Evolutionary conservation across 371 early-diverging fungal genomes (phyloP).

Genomic region (Apophysomyces sp.): DNA sequence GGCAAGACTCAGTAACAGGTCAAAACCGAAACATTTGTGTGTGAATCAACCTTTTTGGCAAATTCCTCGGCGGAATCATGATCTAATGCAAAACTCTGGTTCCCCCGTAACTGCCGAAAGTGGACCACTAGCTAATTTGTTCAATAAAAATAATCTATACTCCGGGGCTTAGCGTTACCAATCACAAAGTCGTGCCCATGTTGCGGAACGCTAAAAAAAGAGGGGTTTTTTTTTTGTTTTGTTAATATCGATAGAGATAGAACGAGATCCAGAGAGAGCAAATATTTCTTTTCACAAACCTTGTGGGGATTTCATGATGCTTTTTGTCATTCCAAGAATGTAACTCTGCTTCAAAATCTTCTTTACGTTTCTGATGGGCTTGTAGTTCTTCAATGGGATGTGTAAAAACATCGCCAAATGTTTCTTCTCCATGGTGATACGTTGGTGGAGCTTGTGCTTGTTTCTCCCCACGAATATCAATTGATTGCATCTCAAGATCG

Average conservation of each 20-base stretch:
- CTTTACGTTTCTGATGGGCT: constrained; percentile 33
- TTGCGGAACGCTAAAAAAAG: constrained; percentile 3
- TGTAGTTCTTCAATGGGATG: constrained; percentile 39
- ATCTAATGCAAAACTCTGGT: constrained; percentile 42
- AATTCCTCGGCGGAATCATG: constrained; percentile 34
- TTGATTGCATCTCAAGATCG: constrained; percentile 5
- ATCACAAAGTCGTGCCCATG: background rate
- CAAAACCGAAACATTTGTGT: background rate
- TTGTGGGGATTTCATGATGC: background rate
- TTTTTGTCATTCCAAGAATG: constrained; percentile 13
- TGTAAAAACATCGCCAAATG: constrained; percentile 41
- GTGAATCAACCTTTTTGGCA: constrained; percentile 22
- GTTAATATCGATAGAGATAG: background rate
- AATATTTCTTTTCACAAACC: constrained; percentile 4
- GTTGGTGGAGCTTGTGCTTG: constrained; percentile 4
- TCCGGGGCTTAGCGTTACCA: background rate
- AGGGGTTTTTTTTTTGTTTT: background rate
- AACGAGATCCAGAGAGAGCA: too few species aligned
- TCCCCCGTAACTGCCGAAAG: constrained; percentile 44
- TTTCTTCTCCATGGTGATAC: constrained; percentile 45
- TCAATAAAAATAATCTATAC: background rate
- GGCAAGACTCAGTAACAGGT: too few species aligned
- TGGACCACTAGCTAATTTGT: constrained; percentile 30
- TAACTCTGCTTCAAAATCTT: constrained; percentile 18
- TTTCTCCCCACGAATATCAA: constrained; percentile 6